A percentile compares a stretch with the other conserved stretches of the same genome.
Conservation (phyloP, 2,329 filamentous ascomycete genomes). For the Pseudogymnoascus verrucosus region DNA sequence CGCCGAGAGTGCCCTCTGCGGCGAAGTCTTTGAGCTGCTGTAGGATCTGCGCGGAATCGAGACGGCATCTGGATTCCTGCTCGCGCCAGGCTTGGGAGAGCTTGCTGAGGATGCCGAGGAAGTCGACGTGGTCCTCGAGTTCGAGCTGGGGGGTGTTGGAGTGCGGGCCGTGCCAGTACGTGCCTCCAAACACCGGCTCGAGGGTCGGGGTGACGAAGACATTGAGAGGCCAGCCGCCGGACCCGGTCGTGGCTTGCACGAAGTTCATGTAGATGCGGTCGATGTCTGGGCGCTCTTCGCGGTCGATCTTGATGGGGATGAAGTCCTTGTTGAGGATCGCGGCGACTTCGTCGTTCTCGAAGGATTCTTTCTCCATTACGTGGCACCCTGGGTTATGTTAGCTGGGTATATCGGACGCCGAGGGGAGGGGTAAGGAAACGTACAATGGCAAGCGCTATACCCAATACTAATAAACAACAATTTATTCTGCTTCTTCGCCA, state of each 20-base stretch:
- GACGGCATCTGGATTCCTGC: constrained; percentile 73
- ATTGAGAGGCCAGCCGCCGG: constrained; percentile 90
- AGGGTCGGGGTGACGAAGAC: constrained; percentile 93
- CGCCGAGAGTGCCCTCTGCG: constrained; percentile 68
- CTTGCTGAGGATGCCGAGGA: constrained; percentile 75
- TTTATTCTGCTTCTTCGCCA: constrained; percentile 75
- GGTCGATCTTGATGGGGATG: constrained; percentile 85
- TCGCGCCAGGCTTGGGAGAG: constrained; percentile 69
- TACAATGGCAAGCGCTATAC: constrained; percentile 92
- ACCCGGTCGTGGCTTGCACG: constrained; percentile 83
- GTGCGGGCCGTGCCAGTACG: constrained; percentile 68
- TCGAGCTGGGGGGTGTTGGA: constrained; percentile 31
- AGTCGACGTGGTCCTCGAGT: constrained; percentile 58
- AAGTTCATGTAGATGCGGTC: constrained; percentile 99
- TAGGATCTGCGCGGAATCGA: constrained; percentile 76
- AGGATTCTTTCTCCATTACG: constrained; percentile 89
- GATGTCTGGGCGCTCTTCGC: constrained; percentile 88
- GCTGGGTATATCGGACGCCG: not conserved
- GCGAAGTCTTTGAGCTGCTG: constrained; percentile 78
- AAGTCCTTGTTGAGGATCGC: constrained; percentile 77
- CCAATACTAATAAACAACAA: constrained; percentile 91
- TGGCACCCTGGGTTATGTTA: constrained; percentile 55
- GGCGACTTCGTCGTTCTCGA: constrained; percentile 75
- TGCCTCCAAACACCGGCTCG: constrained; percentile 90
- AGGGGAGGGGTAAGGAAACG: constrained; percentile 28